Conservation (phyloP, 305 asterid genomes). For the Fraxinus ornus region DNA sequence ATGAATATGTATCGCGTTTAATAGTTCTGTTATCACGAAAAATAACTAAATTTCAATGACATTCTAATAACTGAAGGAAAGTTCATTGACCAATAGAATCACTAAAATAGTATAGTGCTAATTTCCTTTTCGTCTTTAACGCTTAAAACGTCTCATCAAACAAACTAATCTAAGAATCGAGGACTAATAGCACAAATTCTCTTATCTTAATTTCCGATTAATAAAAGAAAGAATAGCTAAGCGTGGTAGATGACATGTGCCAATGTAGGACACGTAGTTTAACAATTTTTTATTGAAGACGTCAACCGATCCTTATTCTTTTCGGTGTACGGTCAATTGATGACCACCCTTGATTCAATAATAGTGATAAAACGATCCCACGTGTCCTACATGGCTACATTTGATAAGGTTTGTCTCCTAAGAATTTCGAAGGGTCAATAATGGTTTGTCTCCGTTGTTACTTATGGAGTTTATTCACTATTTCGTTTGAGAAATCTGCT, state of each 20-base stretch:
- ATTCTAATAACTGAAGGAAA: not conserved
- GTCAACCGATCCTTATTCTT: not conserved
- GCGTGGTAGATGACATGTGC: not conserved
- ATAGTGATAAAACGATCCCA: not conserved
- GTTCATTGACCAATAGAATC: not conserved
- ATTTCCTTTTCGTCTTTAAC: too few species aligned
- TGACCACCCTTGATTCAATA: not conserved
- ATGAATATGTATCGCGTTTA: too few species aligned
- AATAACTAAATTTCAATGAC: too few species aligned
- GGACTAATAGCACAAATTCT: not conserved
- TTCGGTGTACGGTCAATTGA: not conserved
- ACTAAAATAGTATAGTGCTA: not conserved
- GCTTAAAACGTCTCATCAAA: not conserved
- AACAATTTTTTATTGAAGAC: not conserved
- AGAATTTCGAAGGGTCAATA: not conserved
- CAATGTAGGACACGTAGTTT: not conserved
- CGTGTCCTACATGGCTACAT: not conserved
- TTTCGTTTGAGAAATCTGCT: too few species aligned
- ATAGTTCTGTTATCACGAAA: too few species aligned
- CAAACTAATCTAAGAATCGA: not conserved
- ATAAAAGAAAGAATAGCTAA: not conserved
- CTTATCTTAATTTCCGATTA: not conserved
- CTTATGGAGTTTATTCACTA: not conserved
- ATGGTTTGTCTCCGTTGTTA: not conserved
- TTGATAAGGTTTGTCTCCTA: not conserved